Conservation (phyloP, 176 grass and related monocot genomes). For the Calamus simplicifolius region DNA sequence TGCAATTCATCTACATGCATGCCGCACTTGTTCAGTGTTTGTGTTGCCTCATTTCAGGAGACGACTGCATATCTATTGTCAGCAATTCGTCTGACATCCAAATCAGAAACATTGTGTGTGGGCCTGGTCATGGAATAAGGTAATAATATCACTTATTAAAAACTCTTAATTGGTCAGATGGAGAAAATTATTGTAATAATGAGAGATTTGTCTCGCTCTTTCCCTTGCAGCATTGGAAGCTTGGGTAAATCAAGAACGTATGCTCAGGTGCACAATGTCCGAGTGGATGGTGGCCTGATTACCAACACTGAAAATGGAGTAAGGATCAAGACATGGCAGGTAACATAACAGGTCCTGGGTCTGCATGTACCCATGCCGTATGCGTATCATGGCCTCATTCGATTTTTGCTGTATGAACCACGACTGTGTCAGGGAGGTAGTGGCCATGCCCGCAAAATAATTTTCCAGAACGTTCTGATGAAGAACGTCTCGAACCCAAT, state of each 20-base stretch:
- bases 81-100: slow-evolving; percentile 53
- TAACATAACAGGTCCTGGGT: neutral
- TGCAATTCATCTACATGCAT: too few species aligned
- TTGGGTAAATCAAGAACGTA: slow-evolving; percentile 59
- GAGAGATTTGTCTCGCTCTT: neutral
- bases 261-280: slow-evolving; percentile 42
- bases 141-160: slow-evolving; percentile 4
- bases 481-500: slow-evolving; percentile 78
- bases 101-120: slow-evolving; percentile 52
- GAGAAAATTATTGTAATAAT: neutral
- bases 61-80: slow-evolving; percentile 82
- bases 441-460: slow-evolving; percentile 45
- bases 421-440: slow-evolving; percentile 41
- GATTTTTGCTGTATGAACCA: neutral
- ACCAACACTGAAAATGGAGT: slow-evolving; percentile 61
- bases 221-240: slow-evolving; percentile 57
- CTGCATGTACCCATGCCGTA: too few species aligned
- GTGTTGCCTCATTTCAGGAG: slow-evolving; percentile 32
- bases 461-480: slow-evolving; percentile 60
- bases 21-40: too few species aligned
- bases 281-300: slow-evolving; percentile 54
- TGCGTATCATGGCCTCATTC: too few species aligned
- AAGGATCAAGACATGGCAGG: slow-evolving; percentile 97
- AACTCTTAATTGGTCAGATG: neutral
- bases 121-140: slow-evolving; percentile 93